phyloP scores from a whole-genome alignment of 2,329 filamentous ascomycete species.

The Ascochyta viciae-villosae region DNA sequence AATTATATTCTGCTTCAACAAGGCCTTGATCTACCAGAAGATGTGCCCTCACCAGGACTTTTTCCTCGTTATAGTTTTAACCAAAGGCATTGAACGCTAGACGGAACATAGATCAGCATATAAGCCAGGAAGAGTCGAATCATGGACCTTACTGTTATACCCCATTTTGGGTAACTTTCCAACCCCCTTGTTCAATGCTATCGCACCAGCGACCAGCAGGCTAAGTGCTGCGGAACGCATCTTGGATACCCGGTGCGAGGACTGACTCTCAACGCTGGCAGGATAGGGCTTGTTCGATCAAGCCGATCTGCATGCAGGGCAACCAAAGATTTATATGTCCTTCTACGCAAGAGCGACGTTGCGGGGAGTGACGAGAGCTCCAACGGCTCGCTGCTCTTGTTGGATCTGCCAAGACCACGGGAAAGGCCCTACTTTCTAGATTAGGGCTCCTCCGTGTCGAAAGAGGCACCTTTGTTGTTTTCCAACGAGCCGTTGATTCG shows the following conservation, averaged over 20 bases:
- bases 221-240: not conserved
- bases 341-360: not conserved
- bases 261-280: not conserved
- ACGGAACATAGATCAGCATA: not conserved
- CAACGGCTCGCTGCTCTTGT: not conserved
- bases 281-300: no score
- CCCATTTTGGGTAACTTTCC: slow-evolving; percentile 19
- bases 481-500: not conserved
- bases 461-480: not conserved
- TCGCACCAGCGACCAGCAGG: not conserved
- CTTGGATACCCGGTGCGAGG: not conserved
- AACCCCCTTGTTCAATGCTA: slow-evolving; percentile 11
- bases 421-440: not conserved
- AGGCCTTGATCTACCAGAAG: slow-evolving; percentile 15
- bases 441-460: not conserved
- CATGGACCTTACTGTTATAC: slow-evolving; percentile 4
- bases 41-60: slow-evolving; percentile 10
- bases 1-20: slow-evolving; percentile 17
- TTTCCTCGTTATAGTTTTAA: slow-evolving; percentile 14
- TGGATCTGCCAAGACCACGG: not conserved
- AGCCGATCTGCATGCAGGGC: no score
- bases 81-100: slow-evolving; percentile 15
- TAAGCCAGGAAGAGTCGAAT: no score
- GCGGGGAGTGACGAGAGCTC: not conserved
- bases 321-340: not conserved